phyloP scores from a whole-genome alignment of 257 asterid species.

The Nicotiana obtusifolia region DNA sequence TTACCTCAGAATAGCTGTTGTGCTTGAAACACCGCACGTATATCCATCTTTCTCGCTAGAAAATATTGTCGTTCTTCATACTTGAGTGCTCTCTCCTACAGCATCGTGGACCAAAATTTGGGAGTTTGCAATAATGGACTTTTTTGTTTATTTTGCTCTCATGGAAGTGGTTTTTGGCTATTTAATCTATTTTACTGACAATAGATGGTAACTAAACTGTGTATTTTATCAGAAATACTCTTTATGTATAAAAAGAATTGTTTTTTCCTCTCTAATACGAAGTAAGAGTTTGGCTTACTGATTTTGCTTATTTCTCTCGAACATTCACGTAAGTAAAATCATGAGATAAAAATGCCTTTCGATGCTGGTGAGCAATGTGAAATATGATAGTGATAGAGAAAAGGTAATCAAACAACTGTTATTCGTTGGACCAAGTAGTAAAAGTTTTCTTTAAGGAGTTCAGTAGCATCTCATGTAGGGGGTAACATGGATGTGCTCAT shows the following conservation, averaged over 20 bases:
- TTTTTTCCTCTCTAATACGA: not conserved
- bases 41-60: not conserved
- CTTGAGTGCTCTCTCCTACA: not conserved
- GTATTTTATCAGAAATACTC: not conserved
- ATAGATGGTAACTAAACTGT: not conserved
- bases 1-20: not conserved
- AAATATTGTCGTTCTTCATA: not conserved
- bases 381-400: not conserved
- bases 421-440: not conserved
- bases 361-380: not conserved
- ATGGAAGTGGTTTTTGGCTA: not conserved
- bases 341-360: not conserved
- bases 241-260: not conserved
- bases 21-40: not conserved
- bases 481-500: not conserved
- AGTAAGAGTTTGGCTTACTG: not conserved
- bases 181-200: not conserved
- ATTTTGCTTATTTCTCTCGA: not conserved
- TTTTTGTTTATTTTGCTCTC: not conserved
- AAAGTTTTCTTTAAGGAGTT: not conserved
- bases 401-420: not conserved
- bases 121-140: not conserved
- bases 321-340: not conserved
- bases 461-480: not conserved
- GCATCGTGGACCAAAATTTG: not conserved